Base-by-base conservation (phyloP, 345 rosid species). In the Theobroma cacao region DNA sequence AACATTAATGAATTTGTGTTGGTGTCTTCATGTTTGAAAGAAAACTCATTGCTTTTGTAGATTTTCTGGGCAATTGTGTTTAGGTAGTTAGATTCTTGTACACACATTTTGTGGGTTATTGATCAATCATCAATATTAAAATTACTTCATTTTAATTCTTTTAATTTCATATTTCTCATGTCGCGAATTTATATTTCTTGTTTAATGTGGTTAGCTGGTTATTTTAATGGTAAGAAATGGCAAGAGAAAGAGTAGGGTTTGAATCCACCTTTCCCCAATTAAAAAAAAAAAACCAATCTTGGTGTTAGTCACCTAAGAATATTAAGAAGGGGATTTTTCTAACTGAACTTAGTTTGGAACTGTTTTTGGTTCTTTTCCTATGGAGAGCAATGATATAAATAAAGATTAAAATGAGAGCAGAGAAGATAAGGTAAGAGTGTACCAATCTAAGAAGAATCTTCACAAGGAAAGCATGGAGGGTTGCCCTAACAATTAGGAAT, bases 51-150 rank as follows among this genome's bases (percentile, higher is more conserved):
- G 13, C 53, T n/a, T 45, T 15, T 33, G 72, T 77, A 17, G 79
- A 66, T 77, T 24, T 55, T 62, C 3, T 38, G 28, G 1, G 26
- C 38, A 22, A 24, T 65, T 43, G 63, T 38, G 22, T 78, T 20
- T 33, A 36, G 74, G 26, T 48, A 43, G 55, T 47, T 55, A 70
- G 40, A 17, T 47, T 47, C 18, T 36, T 83, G 80, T 77, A 77
- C 75, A 75, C 82, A 75, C 40, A 55, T 26, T 59, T 62, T 24
- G 41, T 47, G 40, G 72, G 72, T 76, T 77, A 71, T 79, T 63
- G 67, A 79, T 83, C 80, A 83, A 76, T 79, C 62, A 76, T 83
- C 78, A 83, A 83, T 79, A 65, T 74, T 40, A 72, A 67, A 40
- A 59, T 20, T 73, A 83, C 78, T 77, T 73, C 72, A 72, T 73